These are phyloP conservation scores for Emergomyces orientalis DNA, from an alignment of 2,329 filamentous ascomycete genomes.

Conservation along the genomic window DNA sequence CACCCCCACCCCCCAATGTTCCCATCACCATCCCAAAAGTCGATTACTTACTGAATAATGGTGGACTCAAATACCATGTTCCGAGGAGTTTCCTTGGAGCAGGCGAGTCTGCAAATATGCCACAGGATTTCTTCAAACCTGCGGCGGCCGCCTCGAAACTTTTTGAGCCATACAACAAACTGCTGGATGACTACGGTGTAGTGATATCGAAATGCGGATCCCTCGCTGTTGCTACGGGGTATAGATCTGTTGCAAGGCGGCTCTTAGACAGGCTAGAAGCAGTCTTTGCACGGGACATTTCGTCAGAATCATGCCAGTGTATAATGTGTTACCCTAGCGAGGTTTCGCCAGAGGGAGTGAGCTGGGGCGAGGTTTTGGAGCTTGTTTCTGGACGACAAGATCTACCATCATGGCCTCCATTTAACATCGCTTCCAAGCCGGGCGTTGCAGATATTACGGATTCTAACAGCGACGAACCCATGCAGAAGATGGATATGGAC, in stretches of 20 bases:
- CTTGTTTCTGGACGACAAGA: conserved; percentile 82
- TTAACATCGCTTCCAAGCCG: conserved; percentile 57
- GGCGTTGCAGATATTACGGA: conserved; percentile 48
- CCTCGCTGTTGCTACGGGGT: conserved; percentile 87
- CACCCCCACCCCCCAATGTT: conserved; percentile 61
- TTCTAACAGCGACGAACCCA: conserved; percentile 46
- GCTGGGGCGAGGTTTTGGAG: conserved; percentile 93
- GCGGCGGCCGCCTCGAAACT: conserved; percentile 60
- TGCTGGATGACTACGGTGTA: conserved; percentile 75
- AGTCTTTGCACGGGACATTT: conserved; percentile 88
- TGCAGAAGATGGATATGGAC: conserved; percentile 80
- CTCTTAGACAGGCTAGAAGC: conserved; percentile 84
- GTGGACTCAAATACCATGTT: conserved; percentile 63
- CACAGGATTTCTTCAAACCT: conserved; percentile 53
- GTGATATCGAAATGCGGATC: conserved; percentile 80
- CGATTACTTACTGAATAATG: conserved; percentile 85
- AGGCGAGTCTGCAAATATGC: conserved; percentile 46
- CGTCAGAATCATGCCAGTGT: conserved; percentile 74
- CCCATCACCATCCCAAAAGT: conserved; percentile 67
- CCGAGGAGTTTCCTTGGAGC: conserved; percentile 59
- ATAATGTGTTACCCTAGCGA: conserved; percentile 68
- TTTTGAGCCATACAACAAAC: conserved; percentile 71
- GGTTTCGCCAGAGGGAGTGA: conserved; percentile 56
- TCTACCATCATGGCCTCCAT: conserved; percentile 80
- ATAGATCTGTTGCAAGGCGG: conserved; percentile 84